Evolutionary conservation across 2,329 filamentous ascomycete genomes (phyloP), one percentile per base, ranked within the genome.

Genomic region (Aspergillus glaucus): DNA sequence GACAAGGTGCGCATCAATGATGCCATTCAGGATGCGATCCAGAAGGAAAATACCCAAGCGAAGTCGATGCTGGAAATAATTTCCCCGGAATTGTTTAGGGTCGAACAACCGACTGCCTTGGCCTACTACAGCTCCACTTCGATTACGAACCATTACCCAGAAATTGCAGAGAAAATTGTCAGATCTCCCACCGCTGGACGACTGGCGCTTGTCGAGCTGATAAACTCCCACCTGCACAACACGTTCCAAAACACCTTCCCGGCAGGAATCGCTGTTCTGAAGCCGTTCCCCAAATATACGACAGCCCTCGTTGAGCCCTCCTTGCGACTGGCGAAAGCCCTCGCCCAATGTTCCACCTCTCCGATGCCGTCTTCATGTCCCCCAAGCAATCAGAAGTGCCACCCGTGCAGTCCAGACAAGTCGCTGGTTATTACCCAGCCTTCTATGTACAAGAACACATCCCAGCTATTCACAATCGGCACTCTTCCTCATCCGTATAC

Each of bases 401-500:
- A 77, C 26, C 84, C 85, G 3, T 97, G 92, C 68, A 78, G 82
- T 15, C 75, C 81, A 21, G 78, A 79, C 7, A 78, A 79, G 28
- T 78, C 80, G 0, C 77, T 89, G 69, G 80, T 79, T 45, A 79
- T 95, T 56, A 75, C 77, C n/a, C 85, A 84, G 0, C 80, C 83
- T 2, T 70, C 79, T 3, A 72, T 78, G 15, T 93, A 88, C 67
- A 79, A 79, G 48, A 95, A 96, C 67, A 79, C 78, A 4, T 84
- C 84, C 12, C 76, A 75, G 1, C 64, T 86, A 14, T 97, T 90
- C 72, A 89, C 86, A 2, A 87, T 98, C 54, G 90, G 86, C 50
- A 87, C 84, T 0, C 85, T 97, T 10, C 92, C 92, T 0, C 93
- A 98, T 65, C 93, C 93, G 0, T 95, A 90, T 74, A 96, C 91